Evolutionary conservation across 495 filamentous ascomycete genomes (phyloP), one percentile per base, ranked within the genome.

Genomic region (Hypoxylon fragiforme): DNA sequence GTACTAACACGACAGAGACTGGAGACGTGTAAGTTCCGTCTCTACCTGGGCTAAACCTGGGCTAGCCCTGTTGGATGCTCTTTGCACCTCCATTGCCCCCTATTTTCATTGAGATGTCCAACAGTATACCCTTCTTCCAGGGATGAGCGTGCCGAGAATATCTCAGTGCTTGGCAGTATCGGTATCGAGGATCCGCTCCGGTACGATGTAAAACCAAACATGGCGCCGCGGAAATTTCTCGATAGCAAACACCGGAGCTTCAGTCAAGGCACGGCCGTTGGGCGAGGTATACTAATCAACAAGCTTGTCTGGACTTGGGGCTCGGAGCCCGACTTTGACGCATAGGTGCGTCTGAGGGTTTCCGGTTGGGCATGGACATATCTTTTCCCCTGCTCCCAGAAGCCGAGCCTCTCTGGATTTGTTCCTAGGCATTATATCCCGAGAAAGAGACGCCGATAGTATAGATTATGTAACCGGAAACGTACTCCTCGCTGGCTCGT

Each of bases 321-420:
- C 2, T 64, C 75, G 1, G 45, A 44, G 0, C 68, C 63, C 11
- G 77, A 84, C 56, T 84, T 79, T 50, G 79, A 87, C 54, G 68
- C 75, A 1, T 87, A 85, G 85, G 71, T 77, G 48, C 64, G 59
- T 3, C 63, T 85, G 2, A 84, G 86, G 1, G 86, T 85, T 57
- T 70, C 75, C 1, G 81, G 82, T n/a, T 88, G 85, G 85, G 77
- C 73, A 48, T 87, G 83, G 81, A 50, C 75, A 0, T 77, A 60
- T 26, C 63, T 88, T 16, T 59, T 82, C 15, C 80, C 82, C 1
- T 88, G 87, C 60, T 82, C 81, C 62, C 73, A 70, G 37, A 81
- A 79, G 69, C 76, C 77, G 50, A 51, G 30, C 32, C n/a, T n/a
- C n/a, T n/a, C n/a, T n/a, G n/a, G n/a, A n/a, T n/a, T n/a, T n/a